Percentiles rank a stretch among this genome's conserved stretches.
Conservation (phyloP, 2,329 filamentous ascomycete genomes). For the Herpotrichia juniperi region DNA sequence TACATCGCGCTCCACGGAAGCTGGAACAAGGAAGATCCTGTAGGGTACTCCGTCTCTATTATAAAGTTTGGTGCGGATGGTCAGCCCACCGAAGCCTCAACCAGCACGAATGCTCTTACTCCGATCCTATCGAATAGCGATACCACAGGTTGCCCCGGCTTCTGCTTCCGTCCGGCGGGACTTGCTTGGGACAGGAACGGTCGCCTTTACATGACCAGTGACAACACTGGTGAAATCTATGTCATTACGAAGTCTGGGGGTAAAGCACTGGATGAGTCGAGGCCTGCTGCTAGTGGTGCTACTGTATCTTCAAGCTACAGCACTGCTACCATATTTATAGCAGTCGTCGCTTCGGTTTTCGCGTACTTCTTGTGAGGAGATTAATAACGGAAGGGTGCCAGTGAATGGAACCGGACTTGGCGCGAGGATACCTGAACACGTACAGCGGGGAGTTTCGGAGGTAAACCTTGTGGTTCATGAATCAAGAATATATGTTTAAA, state of each 20-base stretch:
- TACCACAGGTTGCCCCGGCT: conserved; percentile 55
- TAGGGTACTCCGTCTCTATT: conserved; percentile 54
- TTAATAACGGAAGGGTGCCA: neutral
- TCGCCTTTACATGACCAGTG: conserved; percentile 64
- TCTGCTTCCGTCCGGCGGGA: conserved; percentile 67
- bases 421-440: neutral
- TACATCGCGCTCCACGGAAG: conserved; percentile 72
- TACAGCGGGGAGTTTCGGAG: neutral
- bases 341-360: conserved; percentile 6
- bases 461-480: neutral
- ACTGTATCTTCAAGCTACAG: neutral
- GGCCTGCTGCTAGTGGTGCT: neutral
- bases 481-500: neutral
- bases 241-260: conserved; percentile 45
- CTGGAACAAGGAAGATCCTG: conserved; percentile 54
- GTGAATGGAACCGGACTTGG: neutral
- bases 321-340: neutral
- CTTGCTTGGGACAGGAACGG: conserved; percentile 55
- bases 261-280: conserved; percentile 13
- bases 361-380: conserved; percentile 8
- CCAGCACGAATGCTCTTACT: conserved; percentile 53
- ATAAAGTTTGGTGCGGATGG: conserved; percentile 49
- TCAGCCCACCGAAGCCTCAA: conserved; percentile 46
- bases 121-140: conserved; percentile 62
- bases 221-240: conserved; percentile 68